Evolutionary conservation across 2,329 filamentous ascomycete species (phyloP).

Genomic region (Orbilia ellipsospora): DNA sequence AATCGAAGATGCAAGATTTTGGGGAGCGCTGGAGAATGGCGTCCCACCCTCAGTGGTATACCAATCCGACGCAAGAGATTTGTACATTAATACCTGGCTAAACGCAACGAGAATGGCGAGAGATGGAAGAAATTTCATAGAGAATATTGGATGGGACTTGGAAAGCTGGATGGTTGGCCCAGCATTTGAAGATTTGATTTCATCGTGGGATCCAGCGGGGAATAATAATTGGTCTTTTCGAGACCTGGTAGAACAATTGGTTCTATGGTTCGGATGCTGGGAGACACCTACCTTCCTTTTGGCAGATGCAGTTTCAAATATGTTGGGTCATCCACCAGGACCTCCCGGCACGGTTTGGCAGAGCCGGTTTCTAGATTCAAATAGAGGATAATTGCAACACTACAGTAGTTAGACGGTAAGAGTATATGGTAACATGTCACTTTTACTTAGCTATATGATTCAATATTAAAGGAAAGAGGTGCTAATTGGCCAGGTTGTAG

Average conservation of each 20-base stretch:
- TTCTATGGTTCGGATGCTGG: conserved; percentile 8
- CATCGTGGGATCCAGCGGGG: conserved; percentile 5
- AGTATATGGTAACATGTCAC: too few relatives aligned
- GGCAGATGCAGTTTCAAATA: neutral
- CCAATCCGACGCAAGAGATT: neutral
- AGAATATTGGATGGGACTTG: neutral
- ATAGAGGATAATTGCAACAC: too few relatives aligned
- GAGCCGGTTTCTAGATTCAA: neutral
- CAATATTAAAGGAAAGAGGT: too few relatives aligned
- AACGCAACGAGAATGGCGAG: neutral
- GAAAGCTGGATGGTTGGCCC: conserved; percentile 1
- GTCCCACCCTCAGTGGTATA: neutral
- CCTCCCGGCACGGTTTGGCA: conserved; percentile 1
- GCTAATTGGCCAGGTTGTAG: too few relatives aligned
- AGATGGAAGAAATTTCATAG: neutral
- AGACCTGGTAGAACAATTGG: neutral
- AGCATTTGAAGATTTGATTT: conserved; percentile 2
- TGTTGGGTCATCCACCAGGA: conserved; percentile 5
- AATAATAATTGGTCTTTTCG: neutral
- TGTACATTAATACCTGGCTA: neutral
- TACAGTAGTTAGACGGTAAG: too few relatives aligned
- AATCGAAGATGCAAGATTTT: neutral
- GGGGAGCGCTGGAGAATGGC: neutral
- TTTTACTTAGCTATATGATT: too few relatives aligned
- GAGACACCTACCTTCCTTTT: neutral